A percentile compares a stretch with the other conserved stretches of the same genome.
These are phyloP conservation scores for Tulasnella sp. DNA, from an alignment of 768 basidiomycete genomes.

Conservation along the genomic window DNA sequence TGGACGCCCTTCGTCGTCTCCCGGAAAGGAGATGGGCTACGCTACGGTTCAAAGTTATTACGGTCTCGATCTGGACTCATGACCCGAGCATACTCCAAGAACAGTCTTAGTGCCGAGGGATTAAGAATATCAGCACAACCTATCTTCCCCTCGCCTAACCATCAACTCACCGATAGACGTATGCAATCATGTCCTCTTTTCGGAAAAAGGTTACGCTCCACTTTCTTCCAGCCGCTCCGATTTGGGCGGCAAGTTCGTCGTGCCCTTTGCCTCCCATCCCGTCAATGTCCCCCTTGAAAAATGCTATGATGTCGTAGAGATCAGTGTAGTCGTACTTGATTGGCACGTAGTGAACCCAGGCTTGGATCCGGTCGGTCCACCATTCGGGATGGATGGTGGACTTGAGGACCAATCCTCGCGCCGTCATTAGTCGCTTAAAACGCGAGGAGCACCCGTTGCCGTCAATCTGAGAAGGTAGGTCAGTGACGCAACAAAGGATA, in stretches of 20 bases:
- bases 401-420: slow-evolving; percentile 38
- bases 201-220: slow-evolving; percentile 62
- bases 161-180: slow-evolving; percentile 51
- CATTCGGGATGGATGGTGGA: slow-evolving; percentile 56
- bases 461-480: slow-evolving; percentile 31
- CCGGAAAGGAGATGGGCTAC: neutral
- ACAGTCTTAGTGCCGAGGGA: slow-evolving; percentile 40
- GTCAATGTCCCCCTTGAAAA: slow-evolving; percentile 64
- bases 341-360: slow-evolving; percentile 75
- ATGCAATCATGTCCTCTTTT: slow-evolving; percentile 57
- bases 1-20: neutral
- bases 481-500: neutral
- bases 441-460: slow-evolving; percentile 42
- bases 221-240: slow-evolving; percentile 53
- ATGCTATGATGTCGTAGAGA: slow-evolving; percentile 64
- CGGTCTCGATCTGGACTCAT: slow-evolving; percentile 47
- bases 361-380: slow-evolving; percentile 52
- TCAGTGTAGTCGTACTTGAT: slow-evolving; percentile 60
- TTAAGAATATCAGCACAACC: neutral
- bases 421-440: slow-evolving; percentile 40
- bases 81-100: slow-evolving; percentile 55
- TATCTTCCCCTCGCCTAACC: too few relatives aligned
- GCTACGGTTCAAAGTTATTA: slow-evolving; percentile 38
- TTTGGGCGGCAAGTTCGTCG: slow-evolving; percentile 55
- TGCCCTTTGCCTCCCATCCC: slow-evolving; percentile 59